Conservation (phyloP, 2,329 filamentous ascomycete species). For the Coniochaeta hoffmannii region DNA sequence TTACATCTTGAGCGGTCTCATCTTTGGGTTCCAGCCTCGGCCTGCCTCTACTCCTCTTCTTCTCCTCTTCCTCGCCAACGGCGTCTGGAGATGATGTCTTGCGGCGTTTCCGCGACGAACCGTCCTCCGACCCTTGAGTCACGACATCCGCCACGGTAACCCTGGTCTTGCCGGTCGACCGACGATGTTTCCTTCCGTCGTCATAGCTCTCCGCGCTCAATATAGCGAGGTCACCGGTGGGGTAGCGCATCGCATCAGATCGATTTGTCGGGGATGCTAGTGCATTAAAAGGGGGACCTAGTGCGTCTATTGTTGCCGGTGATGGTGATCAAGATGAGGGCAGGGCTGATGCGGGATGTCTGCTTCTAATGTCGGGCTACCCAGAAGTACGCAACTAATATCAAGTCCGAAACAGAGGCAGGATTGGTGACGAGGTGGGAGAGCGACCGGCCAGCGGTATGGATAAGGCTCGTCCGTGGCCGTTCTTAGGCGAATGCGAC, state of each 20-base stretch:
- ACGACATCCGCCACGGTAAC: conserved; percentile 1
- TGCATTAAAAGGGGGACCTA: background rate
- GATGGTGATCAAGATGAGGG: background rate
- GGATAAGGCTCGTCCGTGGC: background rate
- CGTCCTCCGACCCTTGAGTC: background rate
- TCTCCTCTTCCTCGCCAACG: conserved; percentile 31
- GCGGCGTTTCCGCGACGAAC: conserved; percentile 24
- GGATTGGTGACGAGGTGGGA: background rate
- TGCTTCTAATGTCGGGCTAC: background rate
- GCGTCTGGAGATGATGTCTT: conserved; percentile 20
- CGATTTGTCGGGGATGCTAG: background rate
- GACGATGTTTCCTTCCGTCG: conserved; percentile 16
- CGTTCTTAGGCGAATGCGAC: background rate
- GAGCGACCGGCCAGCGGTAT: background rate
- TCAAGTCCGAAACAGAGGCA: background rate
- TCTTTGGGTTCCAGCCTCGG: conserved; percentile 71
- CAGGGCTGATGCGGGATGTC: background rate
- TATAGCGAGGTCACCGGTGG: conserved; percentile 31
- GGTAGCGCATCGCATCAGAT: conserved; percentile 13
- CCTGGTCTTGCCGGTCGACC: background rate
- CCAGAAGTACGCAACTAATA: background rate
- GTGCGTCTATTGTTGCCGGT: background rate
- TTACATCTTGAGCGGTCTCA: conserved; percentile 70
- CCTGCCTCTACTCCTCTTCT: conserved; percentile 61
- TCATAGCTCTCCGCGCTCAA: conserved; percentile 40